A percentile compares a stretch with the other conserved stretches of the same genome.
These are phyloP conservation scores for Datisca glomerata DNA, from an alignment of 306 rosid species.

Conservation along the genomic window DNA sequence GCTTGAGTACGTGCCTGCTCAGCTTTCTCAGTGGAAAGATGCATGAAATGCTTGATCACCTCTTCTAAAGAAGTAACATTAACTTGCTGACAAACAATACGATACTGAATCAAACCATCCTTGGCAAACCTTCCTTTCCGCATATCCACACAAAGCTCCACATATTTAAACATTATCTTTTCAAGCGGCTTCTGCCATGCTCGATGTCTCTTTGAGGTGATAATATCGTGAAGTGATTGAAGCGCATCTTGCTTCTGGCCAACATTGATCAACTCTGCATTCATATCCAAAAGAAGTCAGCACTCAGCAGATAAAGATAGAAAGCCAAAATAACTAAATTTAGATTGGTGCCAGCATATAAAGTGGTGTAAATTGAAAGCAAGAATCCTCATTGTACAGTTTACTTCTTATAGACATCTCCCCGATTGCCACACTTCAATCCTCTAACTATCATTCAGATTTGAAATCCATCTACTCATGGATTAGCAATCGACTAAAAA, in stretches of 20 bases:
- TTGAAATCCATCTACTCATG: no score
- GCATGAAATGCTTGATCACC: slow-evolving; percentile 96
- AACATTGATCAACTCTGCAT: slow-evolving; percentile 73
- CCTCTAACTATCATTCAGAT: no score
- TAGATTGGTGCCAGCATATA: no score
- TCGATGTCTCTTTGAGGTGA: slow-evolving; percentile 74
- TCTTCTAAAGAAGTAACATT: slow-evolving; percentile 90
- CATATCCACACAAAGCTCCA: slow-evolving; percentile 85
- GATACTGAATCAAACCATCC: slow-evolving; percentile 91
- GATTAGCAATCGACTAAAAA: no score
- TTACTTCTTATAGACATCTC: no score
- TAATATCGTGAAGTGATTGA: slow-evolving; percentile 80
- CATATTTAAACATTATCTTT: slow-evolving; percentile 85
- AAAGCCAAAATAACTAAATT: no score
- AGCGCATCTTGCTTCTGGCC: slow-evolving; percentile 96
- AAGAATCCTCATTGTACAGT: no score
- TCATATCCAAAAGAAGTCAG: background rate
- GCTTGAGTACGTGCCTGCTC: slow-evolving; percentile 97
- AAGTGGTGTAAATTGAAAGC: no score
- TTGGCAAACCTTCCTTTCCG: slow-evolving; percentile 91
- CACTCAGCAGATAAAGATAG: no score
- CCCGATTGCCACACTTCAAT: no score
- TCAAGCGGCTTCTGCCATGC: slow-evolving; percentile 98
- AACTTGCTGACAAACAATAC: slow-evolving; percentile 91
- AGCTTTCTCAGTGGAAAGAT: slow-evolving; percentile 90